phyloP scores from a whole-genome alignment of 192 early-diverging fungal genomes.

The Phlyctochytrium planicorne region DNA sequence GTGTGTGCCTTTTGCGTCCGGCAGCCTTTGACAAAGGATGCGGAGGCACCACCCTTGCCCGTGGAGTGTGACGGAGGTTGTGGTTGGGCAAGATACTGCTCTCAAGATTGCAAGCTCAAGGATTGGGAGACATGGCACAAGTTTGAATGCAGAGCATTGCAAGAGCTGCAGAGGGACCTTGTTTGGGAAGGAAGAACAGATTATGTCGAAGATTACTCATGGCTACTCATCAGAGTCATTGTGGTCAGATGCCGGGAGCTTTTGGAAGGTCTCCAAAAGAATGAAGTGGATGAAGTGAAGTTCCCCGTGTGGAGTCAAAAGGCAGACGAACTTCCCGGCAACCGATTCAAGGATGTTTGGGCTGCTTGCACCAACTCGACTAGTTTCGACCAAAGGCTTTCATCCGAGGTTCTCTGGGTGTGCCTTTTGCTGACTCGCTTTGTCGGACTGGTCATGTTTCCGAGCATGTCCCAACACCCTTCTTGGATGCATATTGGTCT shows the following conservation, averaged over 20 bases:
- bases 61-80: conserved; percentile 15
- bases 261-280: conserved; percentile 3
- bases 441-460: neutral
- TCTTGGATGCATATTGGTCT: neutral
- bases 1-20: conserved; percentile 39
- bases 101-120: conserved; percentile 10
- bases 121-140: conserved; percentile 32
- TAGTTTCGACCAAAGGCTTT: neutral
- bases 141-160: conserved; percentile 25
- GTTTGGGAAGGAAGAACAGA: neutral
- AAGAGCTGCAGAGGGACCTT: conserved; percentile 16
- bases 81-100: conserved; percentile 29
- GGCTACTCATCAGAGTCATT: conserved; percentile 33
- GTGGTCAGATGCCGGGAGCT: conserved; percentile 18
- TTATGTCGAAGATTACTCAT: conserved; percentile 32
- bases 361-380: conserved; percentile 10
- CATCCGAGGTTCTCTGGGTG: conserved; percentile 10
- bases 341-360: conserved; percentile 18
- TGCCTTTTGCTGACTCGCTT: neutral
- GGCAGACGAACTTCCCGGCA: neutral
- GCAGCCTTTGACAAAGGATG: neutral
- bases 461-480: neutral
- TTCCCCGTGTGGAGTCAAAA: neutral
- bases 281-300: conserved; percentile 1
- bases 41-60: conserved; percentile 5